Conservation (phyloP, 2,329 filamentous ascomycete species). For the Nothophaeocryptopus gaeumannii region DNA sequence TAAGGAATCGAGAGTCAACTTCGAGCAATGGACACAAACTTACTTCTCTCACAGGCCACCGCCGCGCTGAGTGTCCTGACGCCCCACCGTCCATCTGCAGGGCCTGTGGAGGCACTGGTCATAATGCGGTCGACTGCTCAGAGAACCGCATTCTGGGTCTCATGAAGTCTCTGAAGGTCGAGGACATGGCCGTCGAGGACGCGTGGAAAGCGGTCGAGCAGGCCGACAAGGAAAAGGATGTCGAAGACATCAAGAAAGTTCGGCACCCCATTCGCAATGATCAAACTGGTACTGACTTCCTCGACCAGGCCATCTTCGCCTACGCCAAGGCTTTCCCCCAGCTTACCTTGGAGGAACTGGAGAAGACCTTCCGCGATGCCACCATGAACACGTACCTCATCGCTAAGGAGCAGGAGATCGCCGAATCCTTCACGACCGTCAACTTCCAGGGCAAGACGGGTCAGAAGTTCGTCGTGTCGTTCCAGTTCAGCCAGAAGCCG, state of each 20-base stretch:
- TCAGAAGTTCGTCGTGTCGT: conserved; percentile 51
- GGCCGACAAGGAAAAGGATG: conserved; percentile 55
- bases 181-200: conserved; percentile 45
- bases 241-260: conserved; percentile 61
- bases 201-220: conserved; percentile 58
- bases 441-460: conserved; percentile 64
- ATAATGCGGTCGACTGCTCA: conserved; percentile 56
- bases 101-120: conserved; percentile 60
- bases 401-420: conserved; percentile 55
- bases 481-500: conserved; percentile 48
- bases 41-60: conserved; percentile 43
- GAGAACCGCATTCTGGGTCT: conserved; percentile 59
- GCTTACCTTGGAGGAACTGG: conserved; percentile 59
- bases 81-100: conserved; percentile 57
- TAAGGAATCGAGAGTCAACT: no score
- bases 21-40: no score
- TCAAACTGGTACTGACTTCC: conserved; percentile 7
- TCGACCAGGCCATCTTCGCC: conserved; percentile 37
- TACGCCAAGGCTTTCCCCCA: conserved; percentile 62
- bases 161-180: conserved; percentile 40
- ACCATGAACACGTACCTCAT: conserved; percentile 60
- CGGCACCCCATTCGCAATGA: conserved; percentile 29
- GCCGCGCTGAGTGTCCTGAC: conserved; percentile 61
- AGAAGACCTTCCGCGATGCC: conserved; percentile 57
- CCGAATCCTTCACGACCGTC: conserved; percentile 64